Evolutionary conservation across 768 basidiomycete species (phyloP).

Genomic region (Leucocoprinus leucothites): DNA sequence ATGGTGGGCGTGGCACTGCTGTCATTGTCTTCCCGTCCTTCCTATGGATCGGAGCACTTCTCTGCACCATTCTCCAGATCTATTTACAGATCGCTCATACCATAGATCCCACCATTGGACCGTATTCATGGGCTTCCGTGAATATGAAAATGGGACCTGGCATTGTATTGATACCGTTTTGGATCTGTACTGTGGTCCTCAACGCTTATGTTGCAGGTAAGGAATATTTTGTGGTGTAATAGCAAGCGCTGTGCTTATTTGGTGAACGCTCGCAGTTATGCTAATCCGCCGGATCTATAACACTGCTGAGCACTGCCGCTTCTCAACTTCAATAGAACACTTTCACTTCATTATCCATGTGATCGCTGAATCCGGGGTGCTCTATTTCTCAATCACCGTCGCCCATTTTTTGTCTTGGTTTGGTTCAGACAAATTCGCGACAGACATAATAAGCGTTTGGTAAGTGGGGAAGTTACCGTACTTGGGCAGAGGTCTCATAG

Average conservation of each 20-base stretch:
- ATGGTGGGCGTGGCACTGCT: not conserved
- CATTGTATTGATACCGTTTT: slow-evolving; percentile 2
- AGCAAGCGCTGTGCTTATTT: too few species aligned
- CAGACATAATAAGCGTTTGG: not conserved
- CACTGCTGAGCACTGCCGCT: not conserved
- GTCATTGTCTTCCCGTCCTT: not conserved
- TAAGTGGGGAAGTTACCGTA: too few species aligned
- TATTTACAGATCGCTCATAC: not conserved
- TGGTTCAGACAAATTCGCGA: not conserved
- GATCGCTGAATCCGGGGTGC: not conserved
- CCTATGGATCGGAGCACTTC: not conserved
- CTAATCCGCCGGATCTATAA: not conserved
- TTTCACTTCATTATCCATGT: not conserved
- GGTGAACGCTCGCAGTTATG: not conserved
- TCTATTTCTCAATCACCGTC: not conserved
- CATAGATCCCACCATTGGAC: not conserved
- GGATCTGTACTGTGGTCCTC: not conserved
- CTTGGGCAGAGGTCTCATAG: too few species aligned
- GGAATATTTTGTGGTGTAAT: not conserved
- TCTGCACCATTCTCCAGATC: not conserved
- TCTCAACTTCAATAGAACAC: not conserved
- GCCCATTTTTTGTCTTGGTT: not conserved
- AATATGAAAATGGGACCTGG: not conserved
- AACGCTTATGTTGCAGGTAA: not conserved
- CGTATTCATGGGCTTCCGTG: not conserved